Conservation (phyloP, 345 rosid genomes). For the Syzygium jambos region DNA sequence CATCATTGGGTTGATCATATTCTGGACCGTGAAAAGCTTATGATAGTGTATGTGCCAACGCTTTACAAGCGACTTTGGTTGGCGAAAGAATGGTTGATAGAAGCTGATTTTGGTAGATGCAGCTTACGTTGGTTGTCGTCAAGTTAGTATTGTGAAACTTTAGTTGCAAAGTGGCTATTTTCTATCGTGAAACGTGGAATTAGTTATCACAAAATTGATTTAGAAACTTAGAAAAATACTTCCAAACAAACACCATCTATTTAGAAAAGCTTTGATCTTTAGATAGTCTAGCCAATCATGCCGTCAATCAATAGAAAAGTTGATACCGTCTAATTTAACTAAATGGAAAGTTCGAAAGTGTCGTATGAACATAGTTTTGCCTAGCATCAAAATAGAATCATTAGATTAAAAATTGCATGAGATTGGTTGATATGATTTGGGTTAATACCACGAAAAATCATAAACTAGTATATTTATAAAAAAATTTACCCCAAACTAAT, state of each 20-base stretch:
- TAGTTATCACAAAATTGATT: no score
- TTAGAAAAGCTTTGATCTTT: no score
- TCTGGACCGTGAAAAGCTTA: no score
- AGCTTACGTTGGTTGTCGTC: fast-evolving
- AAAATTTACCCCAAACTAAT: no score
- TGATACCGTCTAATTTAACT: neutral
- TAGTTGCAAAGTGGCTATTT: fast-evolving
- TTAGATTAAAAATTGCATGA: neutral
- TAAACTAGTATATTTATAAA: no score
- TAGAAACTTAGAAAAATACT: no score
- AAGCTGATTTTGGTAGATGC: fast-evolving
- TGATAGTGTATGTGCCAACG: no score
- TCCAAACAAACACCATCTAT: fast-evolving
- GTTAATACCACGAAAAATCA: no score
- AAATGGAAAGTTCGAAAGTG: neutral
- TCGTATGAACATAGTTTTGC: fast-evolving
- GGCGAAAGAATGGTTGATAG: neutral
- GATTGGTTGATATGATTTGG: neutral
- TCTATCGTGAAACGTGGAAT: fast-evolving
- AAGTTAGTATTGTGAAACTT: fast-evolving
- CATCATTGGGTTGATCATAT: no score
- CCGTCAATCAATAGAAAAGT: no score
- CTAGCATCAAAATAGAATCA: neutral
- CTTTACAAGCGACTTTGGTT: neutral
- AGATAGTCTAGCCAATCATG: fast-evolving